Evolutionary conservation across 2,329 filamentous ascomycete species (phyloP).

Genomic region (Fusarium odoratissimum): DNA sequence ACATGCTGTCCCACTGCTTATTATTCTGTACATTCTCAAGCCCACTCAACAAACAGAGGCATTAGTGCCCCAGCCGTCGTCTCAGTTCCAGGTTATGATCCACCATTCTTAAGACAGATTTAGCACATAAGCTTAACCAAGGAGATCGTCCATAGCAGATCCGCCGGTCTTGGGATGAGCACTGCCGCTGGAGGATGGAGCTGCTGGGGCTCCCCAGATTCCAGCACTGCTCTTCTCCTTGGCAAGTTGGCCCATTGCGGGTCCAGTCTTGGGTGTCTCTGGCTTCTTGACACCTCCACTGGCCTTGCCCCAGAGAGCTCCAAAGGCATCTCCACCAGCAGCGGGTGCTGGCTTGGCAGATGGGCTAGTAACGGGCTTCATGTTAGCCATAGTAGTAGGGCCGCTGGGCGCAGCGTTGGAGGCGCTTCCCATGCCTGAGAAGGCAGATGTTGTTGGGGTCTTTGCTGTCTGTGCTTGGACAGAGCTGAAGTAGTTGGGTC

Average conservation of each 20-base stretch:
- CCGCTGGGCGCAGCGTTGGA: slow-evolving; percentile 50
- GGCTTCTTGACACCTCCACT: slow-evolving; percentile 81
- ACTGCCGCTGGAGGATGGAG: slow-evolving; percentile 47
- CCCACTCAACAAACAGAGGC: slow-evolving; percentile 9
- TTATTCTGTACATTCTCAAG: slow-evolving; percentile 40
- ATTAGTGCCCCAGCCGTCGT: slow-evolving; percentile 13
- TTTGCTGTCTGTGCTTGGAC: slow-evolving; percentile 62
- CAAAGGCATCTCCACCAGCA: slow-evolving; percentile 86
- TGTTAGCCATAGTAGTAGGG: slow-evolving; percentile 56
- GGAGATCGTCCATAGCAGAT: slow-evolving; percentile 60
- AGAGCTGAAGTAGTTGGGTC: slow-evolving; percentile 96
- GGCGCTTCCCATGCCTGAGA: slow-evolving; percentile 43
- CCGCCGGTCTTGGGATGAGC: slow-evolving; percentile 49
- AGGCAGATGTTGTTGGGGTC: slow-evolving; percentile 47
- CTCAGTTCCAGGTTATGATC: slow-evolving; percentile 32
- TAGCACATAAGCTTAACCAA: slow-evolving; percentile 52
- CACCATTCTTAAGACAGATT: slow-evolving; percentile 9
- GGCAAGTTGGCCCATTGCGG: slow-evolving; percentile 92
- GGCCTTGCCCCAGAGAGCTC: slow-evolving; percentile 83
- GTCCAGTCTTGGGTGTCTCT: slow-evolving; percentile 69
- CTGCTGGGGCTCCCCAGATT: slow-evolving; percentile 83
- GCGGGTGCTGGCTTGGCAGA: slow-evolving; percentile 63
- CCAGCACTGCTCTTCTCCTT: slow-evolving; percentile 97
- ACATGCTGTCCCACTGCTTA: slow-evolving; percentile 43
- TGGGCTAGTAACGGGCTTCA: slow-evolving; percentile 61